Evolutionary conservation across 2,329 filamentous ascomycete species (phyloP).

Genomic region (Colletotrichum siamense): DNA sequence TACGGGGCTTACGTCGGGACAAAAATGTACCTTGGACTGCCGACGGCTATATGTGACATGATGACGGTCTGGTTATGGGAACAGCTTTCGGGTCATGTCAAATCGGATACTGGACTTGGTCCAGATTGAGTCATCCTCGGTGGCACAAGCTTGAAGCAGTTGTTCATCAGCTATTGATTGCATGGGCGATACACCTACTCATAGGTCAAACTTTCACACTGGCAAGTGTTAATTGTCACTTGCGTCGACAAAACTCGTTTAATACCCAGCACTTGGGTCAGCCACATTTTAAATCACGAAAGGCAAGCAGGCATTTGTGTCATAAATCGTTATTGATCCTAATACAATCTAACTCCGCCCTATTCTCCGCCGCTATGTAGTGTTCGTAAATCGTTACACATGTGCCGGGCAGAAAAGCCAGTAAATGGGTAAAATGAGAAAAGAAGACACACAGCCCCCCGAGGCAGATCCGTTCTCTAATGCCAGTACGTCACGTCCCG

Average conservation of each 20-base stretch:
- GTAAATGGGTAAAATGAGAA: background rate
- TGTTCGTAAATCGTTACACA: slow-evolving; percentile 23
- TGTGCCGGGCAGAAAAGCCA: slow-evolving; percentile 9
- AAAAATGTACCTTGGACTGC: too few relatives aligned
- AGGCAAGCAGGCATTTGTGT: background rate
- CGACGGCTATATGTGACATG: too few relatives aligned
- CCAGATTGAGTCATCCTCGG: background rate
- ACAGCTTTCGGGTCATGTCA: too few relatives aligned
- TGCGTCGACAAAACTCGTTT: background rate
- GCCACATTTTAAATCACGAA: background rate
- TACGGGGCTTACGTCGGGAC: background rate
- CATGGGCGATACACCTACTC: background rate
- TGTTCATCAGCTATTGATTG: background rate
- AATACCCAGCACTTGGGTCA: background rate
- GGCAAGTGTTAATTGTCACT: background rate
- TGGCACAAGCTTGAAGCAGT: background rate
- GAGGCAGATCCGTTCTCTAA: slow-evolving; percentile 13
- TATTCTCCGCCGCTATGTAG: slow-evolving; percentile 20
- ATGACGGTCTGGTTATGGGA: too few relatives aligned
- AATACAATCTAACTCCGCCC: slow-evolving; percentile 19
- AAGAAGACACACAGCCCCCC: background rate
- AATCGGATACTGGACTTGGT: too few relatives aligned
- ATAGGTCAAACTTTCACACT: background rate
- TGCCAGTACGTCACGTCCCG: slow-evolving; percentile 1
- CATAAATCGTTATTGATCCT: slow-evolving; percentile 21